phyloP scores from a whole-genome alignment of 352 stramenopile species.

The Nothophytophthora sp. region DNA sequence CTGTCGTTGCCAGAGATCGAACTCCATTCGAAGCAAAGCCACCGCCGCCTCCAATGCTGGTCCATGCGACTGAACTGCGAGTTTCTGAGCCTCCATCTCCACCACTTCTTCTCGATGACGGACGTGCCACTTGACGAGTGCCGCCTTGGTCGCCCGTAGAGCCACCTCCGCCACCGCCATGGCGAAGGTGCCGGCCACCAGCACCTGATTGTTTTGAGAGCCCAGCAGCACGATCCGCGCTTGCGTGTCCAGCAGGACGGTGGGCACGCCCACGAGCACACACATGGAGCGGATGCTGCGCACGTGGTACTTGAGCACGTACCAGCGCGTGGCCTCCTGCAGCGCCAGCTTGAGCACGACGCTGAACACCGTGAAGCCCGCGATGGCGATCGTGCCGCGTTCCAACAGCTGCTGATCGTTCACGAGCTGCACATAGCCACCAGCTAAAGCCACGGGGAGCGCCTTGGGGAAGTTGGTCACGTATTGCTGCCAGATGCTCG shows the following conservation, averaged over 20 bases:
- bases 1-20: conserved; percentile 27
- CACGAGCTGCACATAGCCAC: conserved; percentile 25
- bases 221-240: conserved; percentile 40
- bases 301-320: conserved; percentile 24
- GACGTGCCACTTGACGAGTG: conserved; percentile 17
- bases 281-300: conserved; percentile 41
- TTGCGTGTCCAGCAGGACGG: conserved; percentile 53
- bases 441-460: conserved; percentile 18
- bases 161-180: conserved; percentile 30
- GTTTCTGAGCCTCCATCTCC: conserved; percentile 1
- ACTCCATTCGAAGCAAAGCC: conserved; percentile 8
- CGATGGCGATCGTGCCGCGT: conserved; percentile 7
- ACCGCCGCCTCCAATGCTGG: background rate
- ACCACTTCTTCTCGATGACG: conserved; percentile 1
- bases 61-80: background rate
- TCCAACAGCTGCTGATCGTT: conserved; percentile 7
- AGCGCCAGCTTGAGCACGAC: conserved; percentile 27
- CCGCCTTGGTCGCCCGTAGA: conserved; percentile 25
- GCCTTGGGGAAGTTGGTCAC: conserved; percentile 8
- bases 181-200: conserved; percentile 13
- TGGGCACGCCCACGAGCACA: conserved; percentile 38
- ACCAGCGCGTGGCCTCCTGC: conserved; percentile 29
- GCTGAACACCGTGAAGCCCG: conserved; percentile 21
- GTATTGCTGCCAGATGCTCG: conserved; percentile 20
- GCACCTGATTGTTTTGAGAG: conserved; percentile 19